phyloP scores from a whole-genome alignment of 2,329 filamentous ascomycete species.

The Xylaria sp. region DNA sequence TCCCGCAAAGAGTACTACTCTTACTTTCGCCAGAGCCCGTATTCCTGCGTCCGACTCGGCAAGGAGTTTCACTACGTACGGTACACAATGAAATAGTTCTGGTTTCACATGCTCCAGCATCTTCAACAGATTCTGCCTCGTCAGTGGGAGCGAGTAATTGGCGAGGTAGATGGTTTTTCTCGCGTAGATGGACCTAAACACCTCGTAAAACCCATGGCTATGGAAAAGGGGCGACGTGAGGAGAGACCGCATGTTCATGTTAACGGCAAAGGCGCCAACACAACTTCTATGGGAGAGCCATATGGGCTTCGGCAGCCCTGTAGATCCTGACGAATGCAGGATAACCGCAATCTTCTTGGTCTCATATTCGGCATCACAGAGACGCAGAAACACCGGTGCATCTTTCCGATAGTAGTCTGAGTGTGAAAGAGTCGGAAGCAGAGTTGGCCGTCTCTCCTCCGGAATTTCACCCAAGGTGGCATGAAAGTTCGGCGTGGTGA shows the following conservation, averaged over 20 bases:
- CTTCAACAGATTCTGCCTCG: conserved; percentile 55
- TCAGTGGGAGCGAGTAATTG: conserved; percentile 61
- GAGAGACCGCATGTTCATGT: conserved; percentile 58
- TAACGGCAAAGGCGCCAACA: conserved; percentile 35
- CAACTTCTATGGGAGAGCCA: conserved; percentile 58
- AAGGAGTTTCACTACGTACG: conserved; percentile 67
- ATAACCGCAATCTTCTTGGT: conserved; percentile 42
- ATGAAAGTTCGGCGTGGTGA: conserved; percentile 39
- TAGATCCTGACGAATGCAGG: conserved; percentile 59
- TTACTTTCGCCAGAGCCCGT: conserved; percentile 54
- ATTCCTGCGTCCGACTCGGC: conserved; percentile 64
- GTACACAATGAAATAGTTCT: conserved; percentile 65
- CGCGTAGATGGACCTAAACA: conserved; percentile 60
- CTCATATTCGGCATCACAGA: conserved; percentile 35
- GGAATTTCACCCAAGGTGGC: conserved; percentile 22
- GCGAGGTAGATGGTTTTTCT: conserved; percentile 60
- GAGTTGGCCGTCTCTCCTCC: conserved; percentile 22
- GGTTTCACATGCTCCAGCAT: conserved; percentile 55
- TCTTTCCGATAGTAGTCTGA: conserved; percentile 30
- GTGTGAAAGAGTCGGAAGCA: conserved; percentile 19
- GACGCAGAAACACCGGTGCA: conserved; percentile 32
- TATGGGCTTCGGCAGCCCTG: conserved; percentile 67
- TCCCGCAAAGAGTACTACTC: conserved; percentile 62
- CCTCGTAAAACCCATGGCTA: conserved; percentile 61
- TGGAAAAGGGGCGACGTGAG: conserved; percentile 64